phyloP scores from a whole-genome alignment of 371 early-diverging fungal genomes.

The Sporodiniella umbellata region DNA sequence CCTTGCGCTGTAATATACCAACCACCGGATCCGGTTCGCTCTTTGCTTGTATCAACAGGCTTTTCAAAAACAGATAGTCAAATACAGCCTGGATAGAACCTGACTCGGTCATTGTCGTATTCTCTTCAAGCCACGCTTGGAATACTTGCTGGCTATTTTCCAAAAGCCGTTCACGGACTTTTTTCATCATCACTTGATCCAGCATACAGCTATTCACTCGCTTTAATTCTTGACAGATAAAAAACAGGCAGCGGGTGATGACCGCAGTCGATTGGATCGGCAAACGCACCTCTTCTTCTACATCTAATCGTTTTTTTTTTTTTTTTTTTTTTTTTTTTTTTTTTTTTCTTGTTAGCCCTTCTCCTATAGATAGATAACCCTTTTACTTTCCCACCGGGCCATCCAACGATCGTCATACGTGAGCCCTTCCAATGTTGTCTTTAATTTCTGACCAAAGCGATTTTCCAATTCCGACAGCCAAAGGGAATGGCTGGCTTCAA shows the following conservation, averaged over 20 bases:
- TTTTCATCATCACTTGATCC: conserved; percentile 18
- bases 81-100: conserved; percentile 54
- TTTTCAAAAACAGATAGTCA: conserved; percentile 45
- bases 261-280: conserved; percentile 51
- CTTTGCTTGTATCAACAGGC: conserved; percentile 27
- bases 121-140: neutral
- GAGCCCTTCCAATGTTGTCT: conserved; percentile 1
- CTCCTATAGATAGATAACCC: no score
- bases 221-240: conserved; percentile 49
- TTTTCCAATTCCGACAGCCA: conserved; percentile 42
- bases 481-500: conserved; percentile 30
- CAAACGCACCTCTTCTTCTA: conserved; percentile 25
- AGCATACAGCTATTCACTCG: conserved; percentile 33
- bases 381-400: conserved; percentile 38
- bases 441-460: conserved; percentile 20
- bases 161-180: conserved; percentile 6
- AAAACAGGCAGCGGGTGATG: conserved; percentile 32
- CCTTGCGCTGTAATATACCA: conserved; percentile 5
- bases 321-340: neutral
- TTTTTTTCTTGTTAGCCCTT: no score
- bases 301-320: conserved; percentile 6
- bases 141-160: neutral
- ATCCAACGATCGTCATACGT: conserved; percentile 35
- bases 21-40: conserved; percentile 1
- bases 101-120: conserved; percentile 31